phyloP scores from a whole-genome alignment of 2,329 filamentous ascomycete species.

The Cyphellophora europaea region DNA sequence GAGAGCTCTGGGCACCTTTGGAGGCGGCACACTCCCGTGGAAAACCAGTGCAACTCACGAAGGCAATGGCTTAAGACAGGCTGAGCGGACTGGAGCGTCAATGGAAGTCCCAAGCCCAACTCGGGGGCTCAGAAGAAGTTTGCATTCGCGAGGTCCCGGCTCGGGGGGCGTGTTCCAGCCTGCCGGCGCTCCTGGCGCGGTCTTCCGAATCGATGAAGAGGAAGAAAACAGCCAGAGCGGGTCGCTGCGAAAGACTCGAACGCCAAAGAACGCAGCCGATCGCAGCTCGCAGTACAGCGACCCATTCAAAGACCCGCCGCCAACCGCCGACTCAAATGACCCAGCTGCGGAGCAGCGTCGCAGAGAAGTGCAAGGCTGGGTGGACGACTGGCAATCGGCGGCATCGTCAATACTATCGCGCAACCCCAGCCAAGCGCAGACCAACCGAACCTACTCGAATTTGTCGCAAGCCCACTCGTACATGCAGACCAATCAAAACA shows the following conservation, averaged over 20 bases:
- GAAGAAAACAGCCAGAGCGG: slow-evolving; percentile 17
- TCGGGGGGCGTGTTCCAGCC: slow-evolving; percentile 9
- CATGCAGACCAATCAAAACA: neutral
- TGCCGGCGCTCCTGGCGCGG: slow-evolving; percentile 10
- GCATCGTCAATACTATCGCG: slow-evolving; percentile 18
- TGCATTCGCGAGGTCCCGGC: slow-evolving; percentile 26
- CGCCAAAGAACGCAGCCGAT: slow-evolving; percentile 4
- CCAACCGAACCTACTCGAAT: slow-evolving; percentile 16
- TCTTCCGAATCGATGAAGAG: slow-evolving; percentile 19
- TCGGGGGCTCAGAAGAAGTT: slow-evolving; percentile 27
- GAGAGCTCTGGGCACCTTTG: slow-evolving; percentile 13
- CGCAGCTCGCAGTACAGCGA: slow-evolving; percentile 10
- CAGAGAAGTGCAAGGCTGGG: slow-evolving; percentile 20
- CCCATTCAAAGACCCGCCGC: slow-evolving; percentile 16
- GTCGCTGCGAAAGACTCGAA: slow-evolving; percentile 8
- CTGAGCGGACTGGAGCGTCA: slow-evolving; percentile 33
- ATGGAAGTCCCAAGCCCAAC: slow-evolving; percentile 31
- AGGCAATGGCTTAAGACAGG: slow-evolving; percentile 22
- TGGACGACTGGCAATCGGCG: slow-evolving; percentile 20
- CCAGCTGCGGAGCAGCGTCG: slow-evolving; percentile 13
- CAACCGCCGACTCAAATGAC: slow-evolving; percentile 2
- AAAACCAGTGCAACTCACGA: slow-evolving; percentile 14
- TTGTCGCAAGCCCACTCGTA: slow-evolving; percentile 31
- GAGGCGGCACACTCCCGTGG: slow-evolving; percentile 22
- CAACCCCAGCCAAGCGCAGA: slow-evolving; percentile 16